Evolutionary conservation across 139 green algal genomes (phyloP), one percentile per base, ranked within the genome.

Genomic region (Yamagishiella unicocca): DNA sequence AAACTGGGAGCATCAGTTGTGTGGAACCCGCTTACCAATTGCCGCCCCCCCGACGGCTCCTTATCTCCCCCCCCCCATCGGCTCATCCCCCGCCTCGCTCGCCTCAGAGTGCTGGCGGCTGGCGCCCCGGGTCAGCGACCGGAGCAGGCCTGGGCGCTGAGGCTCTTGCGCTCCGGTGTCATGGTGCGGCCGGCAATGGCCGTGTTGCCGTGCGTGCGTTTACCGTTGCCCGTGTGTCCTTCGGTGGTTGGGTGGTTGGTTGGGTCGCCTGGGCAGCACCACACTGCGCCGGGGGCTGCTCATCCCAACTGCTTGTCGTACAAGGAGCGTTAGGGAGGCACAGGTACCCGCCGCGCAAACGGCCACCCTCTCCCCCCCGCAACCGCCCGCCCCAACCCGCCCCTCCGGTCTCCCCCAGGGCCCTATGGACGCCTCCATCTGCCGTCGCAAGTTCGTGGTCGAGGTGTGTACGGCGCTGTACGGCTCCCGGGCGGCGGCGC

Each of bases 111-210:
- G 19, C 43, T 70, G 72, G 67, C 67, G 25, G 35, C 70, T 35
- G 84, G 90, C 35, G 43, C 66, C n/a, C 82, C 83, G 27, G 89
- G 61, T 27, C 45, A 90, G 62, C 38, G 58, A 2, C 80, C 73
- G 4, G 89, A 96, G 88, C 89, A 89, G 80, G 37, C 42, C 54
- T 97, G 93, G 93, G 50, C 95, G 76, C 81, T 96, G 84, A 84
- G 81, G 70, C 84, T 97, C 87, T 88, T 97, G 87, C 89, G 87
- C 27, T 83, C 87, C 58, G 93, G 92, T 25, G 80, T 94, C 37
- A 40, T 87, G 70, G 82, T 92, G n/a, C n/a, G n/a, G n/a, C n/a
- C n/a, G n/a, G n/a, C n/a, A n/a, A n/a, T n/a, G n/a, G n/a, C n/a
- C n/a, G n/a, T n/a, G n/a, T n/a, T n/a, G n/a, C n/a, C n/a, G n/a